A percentile compares a stretch with the other conserved stretches of the same genome.
Evolutionary conservation across 805 yeast genomes (phyloP).

Genomic region (Kodamaea kakaduensis): DNA sequence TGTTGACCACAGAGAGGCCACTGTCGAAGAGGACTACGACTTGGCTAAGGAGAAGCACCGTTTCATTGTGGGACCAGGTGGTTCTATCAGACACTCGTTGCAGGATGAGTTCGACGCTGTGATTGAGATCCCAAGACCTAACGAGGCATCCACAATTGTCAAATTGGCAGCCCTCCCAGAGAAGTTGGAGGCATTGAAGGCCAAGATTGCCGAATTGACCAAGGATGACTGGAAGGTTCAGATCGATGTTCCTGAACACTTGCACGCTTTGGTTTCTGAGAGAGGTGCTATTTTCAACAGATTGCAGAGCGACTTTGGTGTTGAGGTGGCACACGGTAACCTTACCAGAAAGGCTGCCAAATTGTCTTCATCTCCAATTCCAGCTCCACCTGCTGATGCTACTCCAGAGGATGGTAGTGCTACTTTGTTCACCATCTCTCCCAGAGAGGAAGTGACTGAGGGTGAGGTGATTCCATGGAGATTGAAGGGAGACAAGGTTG

Average conservation of each 20-base stretch:
- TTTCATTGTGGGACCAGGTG: conserved; percentile 76
- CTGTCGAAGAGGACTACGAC: conserved; percentile 47
- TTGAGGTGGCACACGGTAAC: conserved; percentile 59
- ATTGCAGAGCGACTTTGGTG: conserved; percentile 48
- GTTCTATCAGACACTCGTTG: conserved; percentile 64
- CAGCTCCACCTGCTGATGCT: conserved; percentile 46
- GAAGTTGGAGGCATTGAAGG: conserved; percentile 58
- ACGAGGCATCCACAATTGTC: conserved; percentile 48
- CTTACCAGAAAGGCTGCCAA: conserved; percentile 46
- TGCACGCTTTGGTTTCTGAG: conserved; percentile 61
- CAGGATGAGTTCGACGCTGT: conserved; percentile 66
- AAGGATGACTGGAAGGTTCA: conserved; percentile 54
- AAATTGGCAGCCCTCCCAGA: conserved; percentile 64
- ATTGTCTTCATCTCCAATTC: conserved; percentile 41
- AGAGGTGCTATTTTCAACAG: conserved; percentile 59
- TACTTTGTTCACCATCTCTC: conserved; percentile 46
- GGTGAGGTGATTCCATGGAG: conserved; percentile 57
- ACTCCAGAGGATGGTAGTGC: conserved; percentile 37
- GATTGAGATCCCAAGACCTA: conserved; percentile 63
- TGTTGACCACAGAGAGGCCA: conserved; percentile 60
- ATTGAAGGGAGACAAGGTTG: conserved; percentile 52
- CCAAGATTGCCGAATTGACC: conserved; percentile 56
- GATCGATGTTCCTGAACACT: conserved; percentile 53
- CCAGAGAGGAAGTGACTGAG: conserved; percentile 21
- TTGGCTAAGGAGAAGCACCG: conserved; percentile 74